Base-by-base conservation (phyloP, 2,329 filamentous ascomycete species). In the Aaosphaeria pasadenensis region DNA sequence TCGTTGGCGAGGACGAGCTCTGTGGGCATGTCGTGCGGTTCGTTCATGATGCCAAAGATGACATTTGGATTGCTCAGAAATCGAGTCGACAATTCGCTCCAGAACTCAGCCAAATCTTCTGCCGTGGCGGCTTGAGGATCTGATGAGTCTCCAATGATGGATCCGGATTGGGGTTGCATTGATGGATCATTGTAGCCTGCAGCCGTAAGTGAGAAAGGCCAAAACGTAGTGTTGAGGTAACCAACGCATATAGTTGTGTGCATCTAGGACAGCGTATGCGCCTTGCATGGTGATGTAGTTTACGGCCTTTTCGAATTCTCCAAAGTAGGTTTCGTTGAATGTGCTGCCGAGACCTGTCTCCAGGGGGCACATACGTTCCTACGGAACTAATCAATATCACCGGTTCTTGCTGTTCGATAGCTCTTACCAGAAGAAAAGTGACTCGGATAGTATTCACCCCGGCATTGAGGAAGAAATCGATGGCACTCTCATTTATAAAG, bases 301-400 rank as follows among this genome's bases (percentile, higher is more conserved):
- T 1, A 79, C 70, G 0, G 77, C 74, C 40, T 75, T 60, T 49
- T 75, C 71, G 57, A 70, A 78, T 45, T 70, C 60, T 11, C 59
- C 58, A 53, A 75, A 79, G 58, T 79, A 74, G 47, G 74, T 77
- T 58, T 80, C 77, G 59, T 79, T 74, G 58, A 79, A 78, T 9
- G 64, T 76, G 29, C 67, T 63, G 11, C 77, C 77, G 0, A 80
- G 69, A 1, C 77, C 77, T 7, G 67, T 73, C 4, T 67, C 65
- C 0, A 72, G 55, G 0, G 77, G 77, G 47, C 72, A 75, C 74
- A 80, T 78, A 36, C 77, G 75, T 60, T 79, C 77, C 11, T 58
- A 24, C 5, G 64, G 4, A 39, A 5, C 7, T 46, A 11, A 44
- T 44, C 30, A 36, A 32, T 28, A 44, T 4, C 11, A 32, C 33